phyloP scores from a whole-genome alignment of 1,284 basidiomycete species.

The Chalciporus piperatoides region DNA sequence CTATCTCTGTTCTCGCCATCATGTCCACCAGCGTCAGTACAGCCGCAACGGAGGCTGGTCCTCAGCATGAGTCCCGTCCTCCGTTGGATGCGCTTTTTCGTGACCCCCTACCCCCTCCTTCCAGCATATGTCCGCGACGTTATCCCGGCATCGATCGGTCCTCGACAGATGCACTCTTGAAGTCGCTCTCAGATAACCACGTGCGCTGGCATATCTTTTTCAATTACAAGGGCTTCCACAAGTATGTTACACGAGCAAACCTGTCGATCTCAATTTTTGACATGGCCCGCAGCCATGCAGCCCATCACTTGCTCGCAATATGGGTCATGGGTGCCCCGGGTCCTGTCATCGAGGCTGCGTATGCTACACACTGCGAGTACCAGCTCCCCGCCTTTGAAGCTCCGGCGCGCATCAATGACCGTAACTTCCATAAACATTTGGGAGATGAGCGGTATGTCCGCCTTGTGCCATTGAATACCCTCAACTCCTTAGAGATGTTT shows the following conservation, averaged over 20 bases:
- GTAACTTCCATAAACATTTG: slow-evolving; percentile 28
- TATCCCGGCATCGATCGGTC: slow-evolving; percentile 47
- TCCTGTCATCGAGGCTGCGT: slow-evolving; percentile 38
- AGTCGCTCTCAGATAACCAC: slow-evolving; percentile 54
- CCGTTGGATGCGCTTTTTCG: slow-evolving; percentile 37
- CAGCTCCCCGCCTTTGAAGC: slow-evolving; percentile 37
- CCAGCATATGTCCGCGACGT: slow-evolving; percentile 31
- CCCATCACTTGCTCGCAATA: slow-evolving; percentile 40
- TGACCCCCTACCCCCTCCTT: slow-evolving; percentile 34
- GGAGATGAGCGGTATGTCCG: slow-evolving; percentile 27
- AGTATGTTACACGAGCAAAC: slow-evolving; percentile 34
- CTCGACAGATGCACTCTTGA: slow-evolving; percentile 43
- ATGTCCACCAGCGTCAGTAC: slow-evolving; percentile 9
- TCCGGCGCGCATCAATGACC: slow-evolving; percentile 28
- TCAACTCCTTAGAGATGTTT: not conserved
- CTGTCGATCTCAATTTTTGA: slow-evolving; percentile 8
- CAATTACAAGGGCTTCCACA: slow-evolving; percentile 58
- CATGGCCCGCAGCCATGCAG: slow-evolving; percentile 34
- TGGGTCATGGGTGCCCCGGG: slow-evolving; percentile 42
- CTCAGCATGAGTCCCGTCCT: slow-evolving; percentile 12
- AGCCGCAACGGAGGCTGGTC: slow-evolving; percentile 6
- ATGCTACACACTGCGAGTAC: slow-evolving; percentile 33
- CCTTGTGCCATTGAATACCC: not conserved
- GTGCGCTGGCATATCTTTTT: slow-evolving; percentile 58
- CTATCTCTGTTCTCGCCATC: not conserved